These are phyloP conservation scores for Pleurotus pulmonarius DNA, from an alignment of 768 basidiomycete species.

Conservation along the genomic window DNA sequence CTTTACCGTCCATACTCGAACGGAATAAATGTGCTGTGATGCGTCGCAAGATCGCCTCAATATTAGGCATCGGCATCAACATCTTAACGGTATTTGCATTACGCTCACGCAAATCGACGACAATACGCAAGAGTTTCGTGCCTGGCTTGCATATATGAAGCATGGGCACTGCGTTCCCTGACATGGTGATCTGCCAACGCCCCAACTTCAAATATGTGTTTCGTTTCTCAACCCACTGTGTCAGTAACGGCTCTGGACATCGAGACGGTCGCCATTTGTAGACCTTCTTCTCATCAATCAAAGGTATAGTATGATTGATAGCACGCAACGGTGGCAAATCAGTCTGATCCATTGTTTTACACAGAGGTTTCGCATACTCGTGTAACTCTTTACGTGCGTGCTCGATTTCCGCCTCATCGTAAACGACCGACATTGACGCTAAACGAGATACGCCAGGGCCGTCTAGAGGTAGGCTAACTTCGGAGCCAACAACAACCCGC, in stretches of 20 bases:
- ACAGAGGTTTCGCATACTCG: slow-evolving; percentile 20
- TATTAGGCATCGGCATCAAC: no score
- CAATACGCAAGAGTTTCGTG: no score
- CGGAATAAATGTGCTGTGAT: no score
- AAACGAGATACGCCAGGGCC: background rate
- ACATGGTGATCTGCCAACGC: slow-evolving; percentile 24
- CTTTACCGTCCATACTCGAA: slow-evolving; percentile 22
- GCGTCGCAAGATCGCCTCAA: no score
- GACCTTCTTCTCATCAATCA: slow-evolving; percentile 28
- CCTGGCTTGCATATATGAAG: slow-evolving; percentile 5
- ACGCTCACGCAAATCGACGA: no score
- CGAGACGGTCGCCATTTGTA: slow-evolving; percentile 29
- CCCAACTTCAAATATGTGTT: slow-evolving; percentile 24
- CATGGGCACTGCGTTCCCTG: slow-evolving; percentile 32
- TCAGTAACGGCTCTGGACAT: slow-evolving; percentile 33
- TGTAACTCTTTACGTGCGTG: slow-evolving; percentile 12
- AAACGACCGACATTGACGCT: no score
- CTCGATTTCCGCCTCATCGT: slow-evolving; percentile 5
- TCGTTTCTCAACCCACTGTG: slow-evolving; percentile 25
- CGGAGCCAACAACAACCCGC: slow-evolving; percentile 20
- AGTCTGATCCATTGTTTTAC: slow-evolving; percentile 22
- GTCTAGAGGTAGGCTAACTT: slow-evolving; percentile 14
- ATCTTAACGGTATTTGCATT: no score
- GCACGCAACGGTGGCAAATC: slow-evolving; percentile 31
- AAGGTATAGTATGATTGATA: slow-evolving; percentile 38